Percentiles rank a stretch among this genome's conserved stretches.
These are phyloP conservation scores for Spathaspora jeffriesii DNA, from an alignment of 1,139 yeast species.

Conservation along the genomic window DNA sequence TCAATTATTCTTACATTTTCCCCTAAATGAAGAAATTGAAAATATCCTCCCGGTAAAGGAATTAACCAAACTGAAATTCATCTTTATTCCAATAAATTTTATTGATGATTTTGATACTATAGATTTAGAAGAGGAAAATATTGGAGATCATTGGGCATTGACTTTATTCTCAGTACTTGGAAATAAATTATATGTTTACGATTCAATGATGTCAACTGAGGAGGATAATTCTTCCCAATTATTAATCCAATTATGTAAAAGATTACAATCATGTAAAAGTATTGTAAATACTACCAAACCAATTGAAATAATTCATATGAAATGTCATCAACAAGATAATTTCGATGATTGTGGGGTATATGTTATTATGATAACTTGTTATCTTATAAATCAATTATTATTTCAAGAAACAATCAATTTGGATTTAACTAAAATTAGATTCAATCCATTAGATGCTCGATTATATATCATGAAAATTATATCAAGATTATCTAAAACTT, in stretches of 20 bases:
- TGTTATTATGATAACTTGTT: conserved; percentile 41
- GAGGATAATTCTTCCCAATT: conserved; percentile 13
- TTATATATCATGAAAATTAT: conserved; percentile 20
- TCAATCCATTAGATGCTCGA: conserved; percentile 33
- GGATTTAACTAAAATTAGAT: conserved; percentile 25
- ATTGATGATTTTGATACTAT: conserved; percentile 30
- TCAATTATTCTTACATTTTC: conserved; percentile 41
- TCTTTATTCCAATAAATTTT: conserved; percentile 43
- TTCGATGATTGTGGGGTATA: conserved; percentile 51
- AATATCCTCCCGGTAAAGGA: conserved; percentile 32
- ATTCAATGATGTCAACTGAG: conserved; percentile 32
- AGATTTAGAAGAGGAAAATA: conserved; percentile 31
- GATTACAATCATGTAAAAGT: conserved; percentile 23
- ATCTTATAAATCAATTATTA: conserved; percentile 26
- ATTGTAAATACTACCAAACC: conserved; percentile 17
- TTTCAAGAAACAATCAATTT: conserved; percentile 20
- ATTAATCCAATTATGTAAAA: conserved; percentile 19
- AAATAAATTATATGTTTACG: conserved; percentile 34
- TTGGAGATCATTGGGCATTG: conserved; percentile 49
- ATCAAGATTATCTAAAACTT: conserved; percentile 9
- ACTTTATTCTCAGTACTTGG: conserved; percentile 33
- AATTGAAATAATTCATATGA: conserved; percentile 25
- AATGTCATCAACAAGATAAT: conserved; percentile 45
- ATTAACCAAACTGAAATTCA: conserved; percentile 30
- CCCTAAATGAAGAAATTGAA: conserved; percentile 26